These are phyloP conservation scores for Beta macrorhiza DNA, from an alignment of 179 eudicot species.

Conservation along the genomic window DNA sequence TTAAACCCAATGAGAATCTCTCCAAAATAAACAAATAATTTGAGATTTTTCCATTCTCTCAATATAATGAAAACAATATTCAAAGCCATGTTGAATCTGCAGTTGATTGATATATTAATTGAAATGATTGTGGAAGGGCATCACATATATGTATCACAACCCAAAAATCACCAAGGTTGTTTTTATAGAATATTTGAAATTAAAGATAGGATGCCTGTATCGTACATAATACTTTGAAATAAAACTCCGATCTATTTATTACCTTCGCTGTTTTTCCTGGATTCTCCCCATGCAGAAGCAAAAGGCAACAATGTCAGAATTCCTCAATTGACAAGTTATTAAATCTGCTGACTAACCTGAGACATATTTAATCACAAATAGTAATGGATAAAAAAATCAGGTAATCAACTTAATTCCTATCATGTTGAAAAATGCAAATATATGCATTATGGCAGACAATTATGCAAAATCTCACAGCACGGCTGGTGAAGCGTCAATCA, in stretches of 20 bases:
- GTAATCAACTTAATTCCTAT: not conserved
- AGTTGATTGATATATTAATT: not conserved
- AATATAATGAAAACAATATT: not conserved
- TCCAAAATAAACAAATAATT: not conserved
- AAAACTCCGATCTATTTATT: slow-evolving; percentile 2
- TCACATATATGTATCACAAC: not conserved
- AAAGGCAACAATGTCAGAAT: slow-evolving; percentile 36
- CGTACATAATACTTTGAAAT: not conserved
- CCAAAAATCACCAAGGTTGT: not conserved
- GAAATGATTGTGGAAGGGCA: not conserved
- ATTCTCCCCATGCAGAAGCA: slow-evolving; percentile 33
- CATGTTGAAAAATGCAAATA: not conserved
- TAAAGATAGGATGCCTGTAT: not conserved
- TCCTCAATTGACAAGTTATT: slow-evolving; percentile 26
- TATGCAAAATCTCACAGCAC: not conserved
- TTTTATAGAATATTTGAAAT: not conserved
- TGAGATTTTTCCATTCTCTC: not conserved
- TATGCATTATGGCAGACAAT: not conserved
- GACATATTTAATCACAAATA: slow-evolving; percentile 21
- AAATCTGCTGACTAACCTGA: slow-evolving; percentile 35
- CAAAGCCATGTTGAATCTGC: not conserved
- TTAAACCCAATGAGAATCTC: not conserved
- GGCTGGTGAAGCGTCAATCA: not conserved
- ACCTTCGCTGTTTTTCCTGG: slow-evolving; percentile 79
- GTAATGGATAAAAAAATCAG: not conserved